Percentiles rank a stretch among this genome's conserved stretches.
phyloP scores from a whole-genome alignment of 306 rosid species.

The Prunus padus region DNA sequence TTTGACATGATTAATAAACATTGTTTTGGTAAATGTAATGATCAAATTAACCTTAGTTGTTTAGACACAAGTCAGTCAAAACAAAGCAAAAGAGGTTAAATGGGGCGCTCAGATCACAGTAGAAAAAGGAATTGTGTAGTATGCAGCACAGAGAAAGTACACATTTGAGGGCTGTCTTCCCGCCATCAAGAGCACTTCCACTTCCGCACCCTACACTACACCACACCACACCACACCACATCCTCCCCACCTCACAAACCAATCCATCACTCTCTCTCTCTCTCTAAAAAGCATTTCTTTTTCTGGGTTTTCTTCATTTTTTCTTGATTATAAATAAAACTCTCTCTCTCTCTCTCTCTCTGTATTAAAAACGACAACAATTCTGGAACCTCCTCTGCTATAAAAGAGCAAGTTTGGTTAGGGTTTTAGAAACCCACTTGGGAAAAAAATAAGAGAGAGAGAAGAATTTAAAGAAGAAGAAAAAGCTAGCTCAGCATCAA shows the following conservation, averaged over 20 bases:
- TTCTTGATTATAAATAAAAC: neutral
- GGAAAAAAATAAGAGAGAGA: neutral
- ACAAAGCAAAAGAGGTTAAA: slow-evolving; percentile 32
- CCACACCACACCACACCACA: slow-evolving; percentile 12
- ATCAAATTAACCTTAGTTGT: neutral
- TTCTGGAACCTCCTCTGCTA: slow-evolving; percentile 51
- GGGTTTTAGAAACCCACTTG: slow-evolving; percentile 37
- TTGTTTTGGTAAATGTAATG: neutral
- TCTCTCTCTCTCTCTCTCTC: neutral
- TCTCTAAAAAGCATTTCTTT: neutral
- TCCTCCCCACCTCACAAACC: neutral
- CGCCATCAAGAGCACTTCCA: slow-evolving; percentile 66
- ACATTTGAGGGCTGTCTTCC: slow-evolving; percentile 64
- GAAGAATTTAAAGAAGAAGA: no score
- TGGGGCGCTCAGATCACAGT: slow-evolving; percentile 43
- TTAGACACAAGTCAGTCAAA: neutral
- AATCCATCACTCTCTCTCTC: neutral
- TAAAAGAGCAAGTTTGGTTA: slow-evolving; percentile 36
- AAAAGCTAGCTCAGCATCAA: neutral
- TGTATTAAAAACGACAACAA: slow-evolving; percentile 39
- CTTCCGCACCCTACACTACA: slow-evolving; percentile 35
- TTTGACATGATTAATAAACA: neutral
- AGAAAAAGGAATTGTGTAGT: slow-evolving; percentile 14
- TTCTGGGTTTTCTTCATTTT: neutral
- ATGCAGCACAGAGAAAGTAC: slow-evolving; percentile 45